Evolutionary conservation across 306 rosid species (phyloP), one percentile per base, ranked within the genome.

Genomic region (Cercis canadensis): DNA sequence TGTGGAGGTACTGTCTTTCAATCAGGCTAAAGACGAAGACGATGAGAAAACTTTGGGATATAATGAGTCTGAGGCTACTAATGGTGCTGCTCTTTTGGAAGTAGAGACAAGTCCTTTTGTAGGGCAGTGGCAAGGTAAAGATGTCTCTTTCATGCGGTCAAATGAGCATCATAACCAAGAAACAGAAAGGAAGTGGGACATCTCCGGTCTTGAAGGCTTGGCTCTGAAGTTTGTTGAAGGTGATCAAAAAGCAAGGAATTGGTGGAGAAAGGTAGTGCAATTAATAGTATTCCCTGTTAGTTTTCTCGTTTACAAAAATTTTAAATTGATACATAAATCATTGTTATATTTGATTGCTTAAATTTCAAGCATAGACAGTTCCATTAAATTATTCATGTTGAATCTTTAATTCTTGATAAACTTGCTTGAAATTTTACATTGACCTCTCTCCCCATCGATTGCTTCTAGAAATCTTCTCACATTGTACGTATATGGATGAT

Each of bases 61-160:
- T 52, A 71, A 74, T 72, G 81, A 79, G 75, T 56, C 89, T 41
- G 45, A 19, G 21, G 51, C 13, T 37, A 67, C 12, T 8, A 50
- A 49, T 37, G 57, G 53, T 80, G 74, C 67, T 67, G 11, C 76
- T 74, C 57, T 18, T 57, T 56, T 52, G 32, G 91, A 78, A 9
- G 82, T n/a, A 37, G 85, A 54, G 76, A 45, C 82, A 29, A 94
- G 96, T 77, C 91, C 97, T 78, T 94, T 94, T 78, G 97, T 94
- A 13, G 98, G 88, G 52, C 87, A 90, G 68, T 94, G 98, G 98
- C 90, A 89, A 72, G 98, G 98, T 57, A 84, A 85, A 67, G 21
- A 76, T 54, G 57, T 71, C 57, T 85, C 96, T 44, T 94, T 94
- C 76, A 89, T 87, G 97, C 83, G 11, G 62, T 84, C 97, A 39